Base-by-base conservation (phyloP, 352 stramenopile genomes). In the Sclerospora graminicola region DNA sequence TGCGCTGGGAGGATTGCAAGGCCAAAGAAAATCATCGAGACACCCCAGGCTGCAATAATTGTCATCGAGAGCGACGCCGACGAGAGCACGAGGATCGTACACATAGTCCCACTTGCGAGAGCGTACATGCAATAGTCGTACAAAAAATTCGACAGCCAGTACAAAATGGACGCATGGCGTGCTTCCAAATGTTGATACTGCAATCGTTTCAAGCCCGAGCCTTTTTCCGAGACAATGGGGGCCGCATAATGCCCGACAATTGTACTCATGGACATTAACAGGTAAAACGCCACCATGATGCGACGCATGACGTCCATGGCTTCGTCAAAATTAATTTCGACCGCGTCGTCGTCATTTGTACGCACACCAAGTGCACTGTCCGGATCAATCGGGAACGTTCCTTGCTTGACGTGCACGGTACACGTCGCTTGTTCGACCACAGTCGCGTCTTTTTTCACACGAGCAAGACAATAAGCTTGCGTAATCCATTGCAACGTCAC, bases 271-370 rank as follows among this genome's bases (percentile, higher is more conserved):
- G 65, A 81, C 30, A 85, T 40, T 15, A 84, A 63, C 20, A 76
- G 50, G 51, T 80, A 98, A 70, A 72, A 95, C 42, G 45, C 96
- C 46, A 87, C 95, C 93, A 57, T 94, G 60, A 86, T 98, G 63
- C 74, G 98, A 82, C 35, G 57, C 8, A 65, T 43, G 13, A 72
- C 43, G 15, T 51, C 59, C 20, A 66, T 34, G 4, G 60, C 57
- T 42, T 69, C 62, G 18, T 76, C 56, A 42, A 54, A 38, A 24
- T 64, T 30, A 11, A 72, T 15, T 18, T 39, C 16, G 21, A 26
- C 4, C 11, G 56, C 33, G 20, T 51, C 54, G 26, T 57, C 53
- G 18, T 50, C 52, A 35, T 57, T 42, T 13, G 35, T 31, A 7
- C 19, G 55, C 29, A 62, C 48, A 10, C 40, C 60, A 1, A 43